Evolutionary conservation across 2,329 filamentous ascomycete genomes (phyloP), one percentile per base, ranked within the genome.

Genomic region (Exophiala aquamarina): DNA sequence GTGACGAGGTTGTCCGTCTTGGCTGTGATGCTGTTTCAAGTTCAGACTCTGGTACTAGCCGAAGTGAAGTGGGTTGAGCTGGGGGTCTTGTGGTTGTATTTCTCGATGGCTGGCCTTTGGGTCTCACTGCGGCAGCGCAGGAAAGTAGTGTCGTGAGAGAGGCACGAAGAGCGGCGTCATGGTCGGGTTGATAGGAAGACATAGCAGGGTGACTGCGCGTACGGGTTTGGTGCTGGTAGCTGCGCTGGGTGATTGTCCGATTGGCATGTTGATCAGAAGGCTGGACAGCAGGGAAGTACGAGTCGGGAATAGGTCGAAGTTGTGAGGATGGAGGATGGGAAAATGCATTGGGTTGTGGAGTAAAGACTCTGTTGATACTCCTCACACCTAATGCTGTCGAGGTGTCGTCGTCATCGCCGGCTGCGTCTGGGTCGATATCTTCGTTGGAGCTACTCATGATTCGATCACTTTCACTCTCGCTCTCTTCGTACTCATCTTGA

Each of bases 71-170:
- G 3, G 56, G 51, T 41, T 60, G 56, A 15, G 46, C 50, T 6
- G 56, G 49, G 8, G 44, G 29, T 37, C 52, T 49, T 21, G 36
- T 35, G 6, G 35, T 11, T 23, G 15, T n/a, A 44, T 43, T 41
- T 44, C 39, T 35, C 66, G 37, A 14, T 41, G 70, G 49, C 60
- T 61, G 40, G 74, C 71, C 63, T 93, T 95, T 1, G 86, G 82
- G 13, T 34, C 93, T 81, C 1, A 92, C 93, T 0, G 92, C 93
- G 3, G 91, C 90, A 0, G 90, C 92, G 61, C 89, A 95, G n/a
- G 92, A 96, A 10, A 98, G 80, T 10, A 98, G 78, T 0, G 93
- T 97, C 1, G 90, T 95, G n/a, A 98, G 77, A 39, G 89, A 95
- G 15, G 93, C 90, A 26, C 93, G 84, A 9, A 98, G 77, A 2